Conservation (phyloP, 768 basidiomycete genomes). For the Terana coerulea region DNA sequence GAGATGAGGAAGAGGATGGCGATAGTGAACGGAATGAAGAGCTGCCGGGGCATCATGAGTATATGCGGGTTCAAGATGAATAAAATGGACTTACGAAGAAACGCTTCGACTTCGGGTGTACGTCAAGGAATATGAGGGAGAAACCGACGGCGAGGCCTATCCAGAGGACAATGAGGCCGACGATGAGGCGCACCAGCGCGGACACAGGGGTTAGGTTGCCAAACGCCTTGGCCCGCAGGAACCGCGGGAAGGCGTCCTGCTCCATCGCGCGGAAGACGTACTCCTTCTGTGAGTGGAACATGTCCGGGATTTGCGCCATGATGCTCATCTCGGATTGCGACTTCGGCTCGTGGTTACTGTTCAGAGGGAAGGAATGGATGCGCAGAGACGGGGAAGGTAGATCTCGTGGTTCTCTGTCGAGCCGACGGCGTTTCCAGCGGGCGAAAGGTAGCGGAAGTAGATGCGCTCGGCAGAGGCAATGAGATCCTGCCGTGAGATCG, state of each 20-base stretch:
- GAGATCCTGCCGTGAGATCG: constrained; percentile 87
- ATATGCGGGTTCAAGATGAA: neutral
- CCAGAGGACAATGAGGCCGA: constrained; percentile 87
- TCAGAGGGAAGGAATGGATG: constrained; percentile 86
- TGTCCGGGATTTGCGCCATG: constrained; percentile 91
- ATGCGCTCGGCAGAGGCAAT: constrained; percentile 95
- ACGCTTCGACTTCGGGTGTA: constrained; percentile 85
- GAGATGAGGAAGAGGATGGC: constrained; percentile 90
- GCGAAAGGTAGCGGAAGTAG: constrained; percentile 90
- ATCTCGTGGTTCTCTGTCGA: constrained; percentile 94
- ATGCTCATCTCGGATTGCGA: constrained; percentile 63
- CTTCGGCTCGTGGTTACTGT: constrained; percentile 66
- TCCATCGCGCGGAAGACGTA: constrained; percentile 97
- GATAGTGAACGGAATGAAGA: constrained; percentile 91
- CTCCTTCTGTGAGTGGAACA: constrained; percentile 97
- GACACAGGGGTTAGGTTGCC: constrained; percentile 94
- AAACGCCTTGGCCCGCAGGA: constrained; percentile 96
- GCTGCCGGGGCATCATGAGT: constrained; percentile 39
- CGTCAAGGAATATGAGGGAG: constrained; percentile 90
- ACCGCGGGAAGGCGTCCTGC: constrained; percentile 90
- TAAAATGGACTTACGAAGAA: constrained; percentile 76
- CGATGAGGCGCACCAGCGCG: constrained; percentile 78
- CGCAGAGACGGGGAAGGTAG: constrained; percentile 94
- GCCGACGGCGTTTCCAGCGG: constrained; percentile 68
- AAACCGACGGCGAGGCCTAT: constrained; percentile 91